Percentiles rank a stretch among this genome's conserved stretches.
These are phyloP conservation scores for Sistotremastrum suecicum DNA, from an alignment of 768 basidiomycete species.

Conservation along the genomic window DNA sequence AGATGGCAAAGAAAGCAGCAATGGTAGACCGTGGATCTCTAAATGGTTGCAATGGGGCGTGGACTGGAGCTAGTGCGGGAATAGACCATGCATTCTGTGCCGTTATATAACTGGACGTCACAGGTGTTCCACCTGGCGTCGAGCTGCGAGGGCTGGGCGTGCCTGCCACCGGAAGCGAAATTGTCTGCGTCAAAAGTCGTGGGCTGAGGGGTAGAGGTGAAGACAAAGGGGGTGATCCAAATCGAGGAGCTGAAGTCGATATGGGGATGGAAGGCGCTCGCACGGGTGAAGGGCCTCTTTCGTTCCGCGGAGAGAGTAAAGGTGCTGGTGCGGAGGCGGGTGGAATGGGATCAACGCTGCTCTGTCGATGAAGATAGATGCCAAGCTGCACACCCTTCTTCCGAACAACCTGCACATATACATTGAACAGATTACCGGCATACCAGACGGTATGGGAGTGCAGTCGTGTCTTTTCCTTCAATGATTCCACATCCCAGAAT, in stretches of 20 bases:
- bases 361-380: conserved; percentile 81
- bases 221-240: conserved; percentile 5
- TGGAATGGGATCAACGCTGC: conserved; percentile 68
- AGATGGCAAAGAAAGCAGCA: conserved; percentile 72
- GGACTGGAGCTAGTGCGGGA: conserved; percentile 28
- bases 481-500: conserved; percentile 72
- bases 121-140: not conserved
- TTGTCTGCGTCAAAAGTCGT: conserved; percentile 14
- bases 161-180: conserved; percentile 13
- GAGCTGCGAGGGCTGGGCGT: conserved; percentile 4
- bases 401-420: conserved; percentile 78
- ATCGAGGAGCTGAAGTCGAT: conserved; percentile 12
- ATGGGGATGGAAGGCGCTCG: conserved; percentile 6
- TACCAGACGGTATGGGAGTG: conserved; percentile 85
- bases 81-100: conserved; percentile 4
- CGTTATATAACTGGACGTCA: conserved; percentile 1
- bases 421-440: conserved; percentile 77
- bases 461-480: conserved; percentile 74
- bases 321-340: conserved; percentile 39
- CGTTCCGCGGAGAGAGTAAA: not conserved
- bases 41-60: conserved; percentile 50
- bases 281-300: not conserved
- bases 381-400: conserved; percentile 75
- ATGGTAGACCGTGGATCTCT: conserved; percentile 60
- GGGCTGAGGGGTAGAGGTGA: conserved; percentile 6